Percentiles rank a stretch among this genome's conserved stretches.
Conservation (phyloP, 2,329 filamentous ascomycete species). For the Nannizziopsis arthrosporioides region DNA sequence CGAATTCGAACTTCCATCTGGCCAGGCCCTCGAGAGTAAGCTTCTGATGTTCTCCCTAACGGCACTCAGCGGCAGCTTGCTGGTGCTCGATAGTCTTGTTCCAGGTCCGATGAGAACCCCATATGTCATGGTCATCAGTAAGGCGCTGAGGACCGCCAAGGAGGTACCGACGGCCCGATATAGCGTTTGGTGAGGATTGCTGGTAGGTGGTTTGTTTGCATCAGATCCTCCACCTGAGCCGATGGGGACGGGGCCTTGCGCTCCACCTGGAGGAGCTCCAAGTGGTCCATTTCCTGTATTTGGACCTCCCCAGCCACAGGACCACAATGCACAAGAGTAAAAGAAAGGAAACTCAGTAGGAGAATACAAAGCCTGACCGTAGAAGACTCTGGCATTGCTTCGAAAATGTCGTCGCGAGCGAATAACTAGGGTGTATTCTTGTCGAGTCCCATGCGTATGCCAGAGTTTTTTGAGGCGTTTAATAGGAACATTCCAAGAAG, state of each 20-base stretch:
- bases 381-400: not conserved
- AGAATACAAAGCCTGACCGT: not conserved
- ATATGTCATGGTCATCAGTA: slow-evolving; percentile 10
- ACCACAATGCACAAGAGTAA: not conserved
- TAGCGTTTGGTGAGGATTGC: not conserved
- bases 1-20: slow-evolving; percentile 3
- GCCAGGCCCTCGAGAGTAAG: slow-evolving; percentile 7
- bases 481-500: no score
- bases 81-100: slow-evolving; percentile 8
- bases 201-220: not conserved
- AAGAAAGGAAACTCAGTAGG: not conserved
- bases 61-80: slow-evolving; percentile 6
- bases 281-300: slow-evolving; percentile 4
- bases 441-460: no score
- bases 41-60: slow-evolving; percentile 5
- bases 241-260: slow-evolving; percentile 5
- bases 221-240: slow-evolving; percentile 3
- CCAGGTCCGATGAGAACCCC: slow-evolving; percentile 9
- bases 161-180: slow-evolving; percentile 6
- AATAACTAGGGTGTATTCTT: no score
- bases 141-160: slow-evolving; percentile 5
- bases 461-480: no score
- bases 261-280: slow-evolving; percentile 5
- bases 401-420: no score
- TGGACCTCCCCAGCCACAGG: not conserved